Evolutionary conservation across 108 stramenopile genomes (phyloP).

Genomic region (Mediolabrus comicus): DNA sequence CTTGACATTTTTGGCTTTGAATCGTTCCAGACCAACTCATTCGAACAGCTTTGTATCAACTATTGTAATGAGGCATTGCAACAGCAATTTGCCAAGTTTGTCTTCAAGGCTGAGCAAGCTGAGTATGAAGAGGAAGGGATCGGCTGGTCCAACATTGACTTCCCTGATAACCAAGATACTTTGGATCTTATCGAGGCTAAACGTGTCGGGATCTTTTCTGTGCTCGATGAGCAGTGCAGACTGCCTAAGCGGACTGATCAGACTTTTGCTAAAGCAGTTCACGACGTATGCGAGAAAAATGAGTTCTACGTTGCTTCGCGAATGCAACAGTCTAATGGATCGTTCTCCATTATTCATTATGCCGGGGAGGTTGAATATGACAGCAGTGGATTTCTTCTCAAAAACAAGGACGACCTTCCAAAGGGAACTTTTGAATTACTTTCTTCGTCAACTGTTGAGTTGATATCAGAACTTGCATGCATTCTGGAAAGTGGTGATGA

Average conservation of each 20-base stretch:
- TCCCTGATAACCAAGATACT: slow-evolving; percentile 92
- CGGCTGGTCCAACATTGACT: slow-evolving; percentile 86
- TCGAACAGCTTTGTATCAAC: slow-evolving; percentile 98
- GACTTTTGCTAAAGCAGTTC: slow-evolving; percentile 61
- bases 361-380: slow-evolving; percentile 88
- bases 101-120: slow-evolving; percentile 88
- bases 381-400: slow-evolving; percentile 75
- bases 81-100: slow-evolving; percentile 90
- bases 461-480: slow-evolving; percentile 72
- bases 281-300: slow-evolving; percentile 68
- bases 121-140: slow-evolving; percentile 88
- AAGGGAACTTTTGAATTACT: slow-evolving; percentile 89
- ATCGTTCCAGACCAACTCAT: slow-evolving; percentile 89
- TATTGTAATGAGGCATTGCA: slow-evolving; percentile 94
- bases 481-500: slow-evolving; percentile 43
- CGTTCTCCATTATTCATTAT: slow-evolving; percentile 88
- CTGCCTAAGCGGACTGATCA: slow-evolving; percentile 59
- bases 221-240: slow-evolving; percentile 82
- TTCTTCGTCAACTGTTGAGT: slow-evolving; percentile 62
- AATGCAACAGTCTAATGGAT: slow-evolving; percentile 61
- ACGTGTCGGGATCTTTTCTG: slow-evolving; percentile 66
- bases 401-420: slow-evolving; percentile 92
- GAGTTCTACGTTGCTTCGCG: slow-evolving; percentile 51
- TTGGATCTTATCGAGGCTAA: slow-evolving; percentile 87
- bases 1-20: slow-evolving; percentile 99